A percentile compares a stretch with the other conserved stretches of the same genome.
These are phyloP conservation scores for Diplodia intermedia DNA, from an alignment of 2,329 filamentous ascomycete genomes.

Conservation along the genomic window DNA sequence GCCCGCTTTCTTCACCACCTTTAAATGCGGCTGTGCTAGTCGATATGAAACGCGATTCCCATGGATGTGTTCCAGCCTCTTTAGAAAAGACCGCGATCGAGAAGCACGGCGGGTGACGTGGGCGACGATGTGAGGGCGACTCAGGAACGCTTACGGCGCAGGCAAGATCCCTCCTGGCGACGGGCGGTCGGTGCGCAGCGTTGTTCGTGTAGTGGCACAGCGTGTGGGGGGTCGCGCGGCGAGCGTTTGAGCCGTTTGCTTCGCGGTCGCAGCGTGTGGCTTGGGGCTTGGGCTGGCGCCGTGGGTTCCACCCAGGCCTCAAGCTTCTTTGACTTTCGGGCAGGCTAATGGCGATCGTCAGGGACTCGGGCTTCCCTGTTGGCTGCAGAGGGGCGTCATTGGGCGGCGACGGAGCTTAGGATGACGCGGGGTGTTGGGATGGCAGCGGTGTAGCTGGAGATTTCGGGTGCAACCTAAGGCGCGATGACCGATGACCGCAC, in stretches of 20 bases:
- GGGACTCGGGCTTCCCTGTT: constrained; percentile 15
- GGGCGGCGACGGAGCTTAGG: constrained; percentile 13
- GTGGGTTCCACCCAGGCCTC: constrained; percentile 5
- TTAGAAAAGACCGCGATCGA: background rate
- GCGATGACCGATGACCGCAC: background rate
- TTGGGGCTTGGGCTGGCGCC: constrained; percentile 3
- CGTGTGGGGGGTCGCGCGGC: constrained; percentile 2
- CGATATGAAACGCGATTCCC: background rate
- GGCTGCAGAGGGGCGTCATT: constrained; percentile 21
- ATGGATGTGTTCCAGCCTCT: constrained; percentile 5
- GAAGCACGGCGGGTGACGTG: constrained; percentile 2
- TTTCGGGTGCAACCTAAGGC: background rate
- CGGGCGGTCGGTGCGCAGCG: constrained; percentile 7
- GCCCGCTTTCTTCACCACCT: background rate
- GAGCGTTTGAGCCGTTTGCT: constrained; percentile 17
- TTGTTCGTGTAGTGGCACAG: background rate
- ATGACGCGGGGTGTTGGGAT: constrained; percentile 22
- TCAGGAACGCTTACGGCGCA: constrained; percentile 8
- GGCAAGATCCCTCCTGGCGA: constrained; percentile 18
- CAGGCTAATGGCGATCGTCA: constrained; percentile 24
- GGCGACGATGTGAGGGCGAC: background rate
- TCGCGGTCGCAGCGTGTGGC: constrained; percentile 5
- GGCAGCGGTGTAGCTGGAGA: constrained; percentile 13
- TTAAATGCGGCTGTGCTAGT: background rate
- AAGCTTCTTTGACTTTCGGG: background rate